Evolutionary conservation across 2,329 filamentous ascomycete species (phyloP).

Genomic region (Paecilomyces variotii): DNA sequence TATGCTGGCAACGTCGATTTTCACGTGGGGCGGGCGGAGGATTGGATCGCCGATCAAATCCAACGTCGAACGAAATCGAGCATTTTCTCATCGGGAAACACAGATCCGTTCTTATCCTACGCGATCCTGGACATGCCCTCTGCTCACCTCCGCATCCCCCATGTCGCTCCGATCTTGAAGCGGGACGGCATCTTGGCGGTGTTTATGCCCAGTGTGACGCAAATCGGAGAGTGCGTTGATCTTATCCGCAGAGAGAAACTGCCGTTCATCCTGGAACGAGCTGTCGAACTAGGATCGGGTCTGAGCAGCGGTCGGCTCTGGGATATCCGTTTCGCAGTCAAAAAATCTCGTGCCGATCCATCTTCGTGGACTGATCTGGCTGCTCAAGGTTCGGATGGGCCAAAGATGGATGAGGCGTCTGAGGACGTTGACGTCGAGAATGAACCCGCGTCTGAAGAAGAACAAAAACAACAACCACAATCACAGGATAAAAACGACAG

Average conservation of each 20-base stretch:
- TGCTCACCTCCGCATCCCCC: constrained; percentile 44
- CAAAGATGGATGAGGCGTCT: constrained; percentile 9
- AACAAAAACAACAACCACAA: constrained; percentile 10
- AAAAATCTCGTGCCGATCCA: constrained; percentile 28
- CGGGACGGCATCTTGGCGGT: constrained; percentile 58
- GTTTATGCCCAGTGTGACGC: constrained; percentile 71
- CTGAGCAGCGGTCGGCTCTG: constrained; percentile 40
- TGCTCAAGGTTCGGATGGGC: constrained; percentile 8
- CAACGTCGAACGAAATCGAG: constrained; percentile 20
- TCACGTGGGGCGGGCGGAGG: constrained; percentile 57
- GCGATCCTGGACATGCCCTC: constrained; percentile 67
- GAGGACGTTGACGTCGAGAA: neutral
- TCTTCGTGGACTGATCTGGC: constrained; percentile 18
- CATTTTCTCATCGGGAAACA: constrained; percentile 10
- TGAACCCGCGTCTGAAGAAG: constrained; percentile 7
- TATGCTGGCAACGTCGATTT: constrained; percentile 68
- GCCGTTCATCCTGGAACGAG: constrained; percentile 42
- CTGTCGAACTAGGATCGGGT: constrained; percentile 38
- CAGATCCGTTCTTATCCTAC: constrained; percentile 59
- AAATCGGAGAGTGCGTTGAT: constrained; percentile 59
- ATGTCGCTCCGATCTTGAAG: constrained; percentile 47
- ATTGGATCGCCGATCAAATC: constrained; percentile 53
- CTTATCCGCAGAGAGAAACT: constrained; percentile 47
- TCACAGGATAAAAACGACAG: constrained; percentile 13
- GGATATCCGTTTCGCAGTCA: constrained; percentile 37